Base-by-base conservation (phyloP, 306 rosid species). In the Ammopiptanthus mongolicus region DNA sequence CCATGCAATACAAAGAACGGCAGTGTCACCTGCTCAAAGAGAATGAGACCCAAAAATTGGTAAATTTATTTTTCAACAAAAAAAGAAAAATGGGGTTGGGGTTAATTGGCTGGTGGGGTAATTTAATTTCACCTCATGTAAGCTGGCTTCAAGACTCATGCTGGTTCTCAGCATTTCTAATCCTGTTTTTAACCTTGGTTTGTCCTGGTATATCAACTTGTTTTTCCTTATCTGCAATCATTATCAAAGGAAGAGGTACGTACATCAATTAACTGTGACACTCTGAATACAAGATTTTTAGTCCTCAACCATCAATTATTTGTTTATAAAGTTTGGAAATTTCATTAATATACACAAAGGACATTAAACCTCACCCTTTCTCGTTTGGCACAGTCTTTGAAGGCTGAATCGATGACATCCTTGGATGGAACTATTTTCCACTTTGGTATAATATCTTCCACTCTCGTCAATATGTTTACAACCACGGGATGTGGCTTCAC, bases 1-100 rank as follows among this genome's bases (percentile, higher is more conserved):
- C 99, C 99, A 47, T 95, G 97, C 77, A 95, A 72, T 3, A 92
- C 96, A 65, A 88, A 70, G 87, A 95, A 92, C 1, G 99, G 97
- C 8, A 95, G 64, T 44, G 55, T 82, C 58, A 94, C 84, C 96
- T 93, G 83, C 56, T 37, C 67, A 75, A 34, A 61, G 28, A 22
- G 13, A 9, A 5, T 36, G 3, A 44, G 25, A 23, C 21, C 7
- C 0, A 4, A 7, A 12, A 56, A 5, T 15, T 5, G 13, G 5
- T 6, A 15, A 15, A 10, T 56, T 53, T 19, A 4, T 18, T 11
- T 28, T 41, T 33, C 5, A 10, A 1, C 3, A 25, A 18, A 12
- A 51, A 5, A 5, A 17, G 1, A 3, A 6, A 3, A 14, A 25
- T 0, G 28, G 28, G n/a, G n/a, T n/a, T n/a, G n/a, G n/a, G n/a